Conservation (phyloP, 768 basidiomycete species). For the Suillus discolor region DNA sequence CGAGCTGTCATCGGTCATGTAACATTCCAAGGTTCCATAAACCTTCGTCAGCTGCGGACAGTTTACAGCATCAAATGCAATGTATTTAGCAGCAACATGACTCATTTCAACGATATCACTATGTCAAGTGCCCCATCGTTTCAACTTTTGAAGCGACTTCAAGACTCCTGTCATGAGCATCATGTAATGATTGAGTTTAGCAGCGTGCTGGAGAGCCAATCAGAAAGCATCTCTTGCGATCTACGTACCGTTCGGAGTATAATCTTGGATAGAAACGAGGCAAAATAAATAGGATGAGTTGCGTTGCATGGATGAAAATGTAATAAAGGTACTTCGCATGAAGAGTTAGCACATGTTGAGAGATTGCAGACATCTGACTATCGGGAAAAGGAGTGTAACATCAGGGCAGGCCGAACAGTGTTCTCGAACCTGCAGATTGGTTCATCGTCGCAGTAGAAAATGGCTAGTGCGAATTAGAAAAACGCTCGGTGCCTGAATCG, state of each 20-base stretch:
- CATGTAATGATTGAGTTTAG: background rate
- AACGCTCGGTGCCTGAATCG: no score
- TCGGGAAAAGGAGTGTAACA: no score
- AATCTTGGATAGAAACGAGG: no score
- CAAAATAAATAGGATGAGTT: no score
- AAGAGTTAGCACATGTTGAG: background rate
- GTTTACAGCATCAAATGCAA: background rate
- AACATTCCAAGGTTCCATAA: background rate
- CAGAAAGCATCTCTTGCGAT: background rate
- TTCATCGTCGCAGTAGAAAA: no score
- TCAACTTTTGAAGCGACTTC: no score
- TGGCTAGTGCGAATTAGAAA: no score
- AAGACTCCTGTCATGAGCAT: no score
- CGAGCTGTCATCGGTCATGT: background rate
- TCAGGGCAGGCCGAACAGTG: no score
- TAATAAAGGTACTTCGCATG: no score
- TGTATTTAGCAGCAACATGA: background rate
- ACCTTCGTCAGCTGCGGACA: background rate
- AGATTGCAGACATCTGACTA: no score
- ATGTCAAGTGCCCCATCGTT: background rate
- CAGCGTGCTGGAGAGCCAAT: background rate
- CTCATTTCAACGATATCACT: background rate
- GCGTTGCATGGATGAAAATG: background rate
- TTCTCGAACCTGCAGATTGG: no score
- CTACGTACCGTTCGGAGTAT: background rate